Conservation (phyloP, 1,139 yeast species). For the Ashbya aceris region DNA sequence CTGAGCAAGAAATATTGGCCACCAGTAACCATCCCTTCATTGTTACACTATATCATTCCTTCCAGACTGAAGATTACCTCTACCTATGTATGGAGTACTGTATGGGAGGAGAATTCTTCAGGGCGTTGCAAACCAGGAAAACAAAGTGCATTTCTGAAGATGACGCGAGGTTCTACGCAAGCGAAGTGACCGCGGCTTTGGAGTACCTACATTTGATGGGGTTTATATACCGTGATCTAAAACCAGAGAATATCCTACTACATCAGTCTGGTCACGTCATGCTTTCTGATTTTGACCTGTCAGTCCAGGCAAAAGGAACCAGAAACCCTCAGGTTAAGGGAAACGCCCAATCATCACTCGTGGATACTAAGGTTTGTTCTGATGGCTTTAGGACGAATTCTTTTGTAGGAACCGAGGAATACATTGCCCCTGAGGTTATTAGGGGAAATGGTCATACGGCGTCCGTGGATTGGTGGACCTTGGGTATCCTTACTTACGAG, state of each 20-base stretch:
- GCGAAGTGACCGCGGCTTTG: conserved; percentile 94
- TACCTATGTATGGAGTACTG: conserved; percentile 98
- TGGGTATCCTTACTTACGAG: conserved; percentile 84
- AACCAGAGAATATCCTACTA: conserved; percentile 86
- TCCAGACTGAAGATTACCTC: conserved; percentile 88
- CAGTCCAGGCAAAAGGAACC: conserved; percentile 74
- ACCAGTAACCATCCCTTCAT: conserved; percentile 96
- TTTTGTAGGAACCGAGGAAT: conserved; percentile 96
- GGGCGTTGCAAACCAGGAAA: conserved; percentile 88
- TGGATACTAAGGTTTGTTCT: conserved; percentile 90
- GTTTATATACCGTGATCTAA: conserved; percentile 85
- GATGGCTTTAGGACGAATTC: conserved; percentile 95
- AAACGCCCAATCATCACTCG: conserved; percentile 22
- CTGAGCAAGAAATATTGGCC: conserved; percentile 94
- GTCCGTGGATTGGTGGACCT: conserved; percentile 99
- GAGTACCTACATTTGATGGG: conserved; percentile 96
- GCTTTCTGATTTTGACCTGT: conserved; percentile 93
- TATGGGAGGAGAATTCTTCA: conserved; percentile 97
- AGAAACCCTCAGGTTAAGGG: conserved; percentile 40
- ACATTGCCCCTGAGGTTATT: conserved; percentile 96
- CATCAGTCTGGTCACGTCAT: conserved; percentile 97
- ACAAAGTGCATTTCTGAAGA: conserved; percentile 77
- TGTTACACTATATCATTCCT: conserved; percentile 90
- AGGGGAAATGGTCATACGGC: conserved; percentile 95
- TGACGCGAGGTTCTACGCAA: conserved; percentile 90